Conservation (phyloP, 805 yeast species). For the Kuraishia hungarica region DNA sequence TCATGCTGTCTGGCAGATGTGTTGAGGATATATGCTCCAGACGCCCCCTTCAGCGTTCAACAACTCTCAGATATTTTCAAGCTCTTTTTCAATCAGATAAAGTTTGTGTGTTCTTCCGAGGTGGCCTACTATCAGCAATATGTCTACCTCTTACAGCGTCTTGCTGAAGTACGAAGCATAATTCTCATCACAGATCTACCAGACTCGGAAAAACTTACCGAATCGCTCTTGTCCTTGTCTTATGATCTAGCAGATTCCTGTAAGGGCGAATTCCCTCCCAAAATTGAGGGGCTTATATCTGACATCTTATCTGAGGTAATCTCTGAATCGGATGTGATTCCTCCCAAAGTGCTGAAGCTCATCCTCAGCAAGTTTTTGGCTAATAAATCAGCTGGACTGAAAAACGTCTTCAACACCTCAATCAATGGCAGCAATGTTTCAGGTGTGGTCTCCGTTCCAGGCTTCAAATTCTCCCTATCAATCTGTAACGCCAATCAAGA, state of each 20-base stretch:
- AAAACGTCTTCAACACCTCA: slow-evolving; percentile 10
- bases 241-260: slow-evolving; percentile 35
- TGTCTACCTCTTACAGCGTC: slow-evolving; percentile 52
- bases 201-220: slow-evolving; percentile 45
- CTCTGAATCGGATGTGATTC: slow-evolving; percentile 59
- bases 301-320: slow-evolving; percentile 72
- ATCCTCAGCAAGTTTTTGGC: slow-evolving; percentile 56
- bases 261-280: slow-evolving; percentile 31
- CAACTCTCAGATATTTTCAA: slow-evolving; percentile 60
- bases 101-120: slow-evolving; percentile 37
- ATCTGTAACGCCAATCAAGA: slow-evolving; percentile 67
- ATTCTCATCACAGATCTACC: slow-evolving; percentile 71
- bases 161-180: slow-evolving; percentile 70
- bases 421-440: slow-evolving; percentile 6
- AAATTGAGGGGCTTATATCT: slow-evolving; percentile 52
- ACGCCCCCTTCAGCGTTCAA: slow-evolving; percentile 71
- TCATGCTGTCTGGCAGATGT: slow-evolving; percentile 75
- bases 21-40: slow-evolving; percentile 74
- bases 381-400: slow-evolving; percentile 13
- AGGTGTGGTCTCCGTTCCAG: slow-evolving; percentile 26
- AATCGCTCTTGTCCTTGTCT: slow-evolving; percentile 48
- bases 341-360: slow-evolving; percentile 49
- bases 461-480: slow-evolving; percentile 54
- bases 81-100: slow-evolving; percentile 56
- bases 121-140: slow-evolving; percentile 57